Base-by-base conservation (phyloP, 139 green algal genomes). In the Haematococcus lacustris region DNA sequence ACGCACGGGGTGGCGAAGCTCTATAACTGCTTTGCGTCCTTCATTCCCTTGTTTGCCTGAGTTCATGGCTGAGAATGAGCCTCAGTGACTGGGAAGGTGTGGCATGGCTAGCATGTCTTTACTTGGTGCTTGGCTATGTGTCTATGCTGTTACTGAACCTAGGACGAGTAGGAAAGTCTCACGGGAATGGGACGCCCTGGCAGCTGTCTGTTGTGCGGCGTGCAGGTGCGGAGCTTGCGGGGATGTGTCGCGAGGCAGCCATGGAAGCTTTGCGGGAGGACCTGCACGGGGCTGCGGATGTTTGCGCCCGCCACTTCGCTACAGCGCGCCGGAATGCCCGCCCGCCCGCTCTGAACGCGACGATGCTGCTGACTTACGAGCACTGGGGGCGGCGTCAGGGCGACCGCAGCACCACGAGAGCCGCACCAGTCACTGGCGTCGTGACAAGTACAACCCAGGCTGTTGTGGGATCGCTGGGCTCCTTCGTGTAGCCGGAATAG, bases 251-350 rank as follows among this genome's bases (percentile, higher is more conserved):
- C 6, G 93, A 97, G 71, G 93, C 93, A 5, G 89, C 91, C 1
- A 77, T 97, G 71, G 68, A 78, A 17, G 91, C 93, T 0, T 61
- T 97, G 32, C 74, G 92, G 0, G 91, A 97, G 63, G 85, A 92
- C 50, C 5, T 93, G 13, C 23, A 85, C 38, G 76, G 38, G 6
- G 88, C 83, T 1, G 21, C 35, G 1, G 38, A 75, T 2, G 84
- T 93, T n/a, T 57, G 38, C 1, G 71, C 33, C 0, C 66, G 75
- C 6, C 87, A 93, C 75, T 90, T 93, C 43, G 23, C n/a, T n/a
- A n/a, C n/a, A n/a, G n/a, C n/a, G n/a, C n/a, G n/a, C n/a, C n/a
- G n/a, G n/a, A n/a, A n/a, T n/a, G n/a, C n/a, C n/a, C n/a, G n/a
- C n/a, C n/a, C n/a, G n/a, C n/a, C n/a, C n/a, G n/a, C n/a, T n/a